A percentile compares a stretch with the other conserved stretches of the same genome.
Evolutionary conservation across 768 basidiomycete genomes (phyloP).

Genomic region (Russula lepida): DNA sequence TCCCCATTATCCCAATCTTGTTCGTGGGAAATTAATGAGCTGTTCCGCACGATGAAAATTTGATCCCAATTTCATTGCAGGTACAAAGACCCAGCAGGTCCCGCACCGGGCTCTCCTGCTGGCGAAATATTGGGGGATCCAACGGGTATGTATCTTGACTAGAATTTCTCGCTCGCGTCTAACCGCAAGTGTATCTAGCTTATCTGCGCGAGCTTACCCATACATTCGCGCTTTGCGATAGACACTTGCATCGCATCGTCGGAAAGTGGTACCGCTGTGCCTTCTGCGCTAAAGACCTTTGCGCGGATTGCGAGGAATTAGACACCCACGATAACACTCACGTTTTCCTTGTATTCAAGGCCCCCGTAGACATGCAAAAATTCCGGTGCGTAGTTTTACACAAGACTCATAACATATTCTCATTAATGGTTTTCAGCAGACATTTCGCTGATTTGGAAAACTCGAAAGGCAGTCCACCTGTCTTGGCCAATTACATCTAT

Average conservation of each 20-base stretch:
- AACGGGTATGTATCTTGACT: conserved; percentile 36
- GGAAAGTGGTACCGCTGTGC: conserved; percentile 90
- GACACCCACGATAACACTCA: conserved; percentile 81
- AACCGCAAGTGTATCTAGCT: conserved; percentile 31
- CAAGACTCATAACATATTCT: background rate
- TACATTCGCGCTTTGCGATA: conserved; percentile 70
- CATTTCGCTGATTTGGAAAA: conserved; percentile 13
- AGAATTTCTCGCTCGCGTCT: background rate
- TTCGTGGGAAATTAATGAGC: conserved; percentile 29
- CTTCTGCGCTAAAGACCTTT: conserved; percentile 83
- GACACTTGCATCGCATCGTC: conserved; percentile 71
- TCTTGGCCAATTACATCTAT: conserved; percentile 7
- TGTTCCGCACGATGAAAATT: background rate
- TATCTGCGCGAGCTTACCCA: conserved; percentile 59
- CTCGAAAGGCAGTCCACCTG: conserved; percentile 5
- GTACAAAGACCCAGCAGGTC: conserved; percentile 56
- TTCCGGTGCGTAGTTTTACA: conserved; percentile 46
- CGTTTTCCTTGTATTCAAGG: conserved; percentile 84
- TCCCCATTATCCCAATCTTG: conserved; percentile 64
- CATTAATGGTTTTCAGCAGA: background rate
- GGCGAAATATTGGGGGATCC: conserved; percentile 38
- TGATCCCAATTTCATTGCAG: conserved; percentile 29
- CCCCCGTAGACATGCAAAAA: conserved; percentile 66
- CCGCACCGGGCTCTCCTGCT: conserved; percentile 30
- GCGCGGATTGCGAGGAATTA: conserved; percentile 68